Base-by-base conservation (phyloP, 2,329 filamentous ascomycete species). In the Fusarium lateritium region DNA sequence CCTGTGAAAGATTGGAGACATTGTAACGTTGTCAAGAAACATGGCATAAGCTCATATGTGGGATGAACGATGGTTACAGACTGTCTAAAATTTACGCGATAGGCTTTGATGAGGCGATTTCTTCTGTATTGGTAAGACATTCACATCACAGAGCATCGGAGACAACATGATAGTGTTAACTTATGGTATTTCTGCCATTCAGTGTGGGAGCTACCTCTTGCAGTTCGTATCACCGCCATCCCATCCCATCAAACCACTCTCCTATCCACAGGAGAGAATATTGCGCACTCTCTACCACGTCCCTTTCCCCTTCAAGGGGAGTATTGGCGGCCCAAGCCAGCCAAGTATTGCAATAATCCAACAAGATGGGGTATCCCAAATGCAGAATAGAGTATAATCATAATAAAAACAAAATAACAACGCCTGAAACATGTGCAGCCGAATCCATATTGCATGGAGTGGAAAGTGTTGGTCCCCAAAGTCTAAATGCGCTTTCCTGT, bases 151-250 rank as follows among this genome's bases (percentile, higher is more conserved):
- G 19, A 44, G 33, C 33, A 26, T 49, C 11, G n/a, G 19, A 7
- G n/a, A 17, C 34, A 19, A 33, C 15, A 49, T 39, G 24, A 31
- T 51, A 57, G 26, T 58, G 38, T 67, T 50, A 66, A 64, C 59
- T 77, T 77, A 77, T 78, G 76, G 76, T 78, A 78, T 78, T 78
- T 64, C 75, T 78, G 76, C 76, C 76, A 77, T 78, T 78, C 76
- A 78, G 76, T 77, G 69, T 76, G 56, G 60, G 72, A 68, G 70
- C 73, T 73, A 73, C 66, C 70, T 65, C 47, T 58, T 61, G 62
- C 54, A 54, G 57, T 55, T 59, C 56, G 49, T 58, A 51, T 58
- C 57, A 45, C 62, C 45, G 28, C 58, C 34, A 55, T 56, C 57
- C 54, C 55, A 39, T 62, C 46, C 58, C 60, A n/a, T 49, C 55